Conservation (phyloP, 305 asterid genomes). For the Solanum hybrid region DNA sequence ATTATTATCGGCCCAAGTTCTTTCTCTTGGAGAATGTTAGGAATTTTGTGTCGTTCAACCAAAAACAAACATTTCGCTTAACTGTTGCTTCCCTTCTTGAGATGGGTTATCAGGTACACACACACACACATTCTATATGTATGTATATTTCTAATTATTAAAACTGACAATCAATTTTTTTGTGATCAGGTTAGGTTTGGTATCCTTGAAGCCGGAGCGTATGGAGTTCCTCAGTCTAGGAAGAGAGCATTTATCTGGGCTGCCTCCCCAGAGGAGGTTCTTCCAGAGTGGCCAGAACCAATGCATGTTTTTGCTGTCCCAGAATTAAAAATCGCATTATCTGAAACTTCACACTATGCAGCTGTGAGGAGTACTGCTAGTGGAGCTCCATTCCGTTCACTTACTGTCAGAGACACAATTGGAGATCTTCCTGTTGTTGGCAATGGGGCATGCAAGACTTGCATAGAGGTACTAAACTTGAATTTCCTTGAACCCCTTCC, state of each 20-base stretch:
- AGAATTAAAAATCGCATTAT: slow-evolving; percentile 57
- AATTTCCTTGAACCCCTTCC: not conserved
- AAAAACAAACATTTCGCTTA: slow-evolving; percentile 46
- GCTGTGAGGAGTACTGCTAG: slow-evolving; percentile 78
- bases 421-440: slow-evolving; percentile 85
- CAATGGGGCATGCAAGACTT: slow-evolving; percentile 66
- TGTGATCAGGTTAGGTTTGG: slow-evolving; percentile 65
- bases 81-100: slow-evolving; percentile 45
- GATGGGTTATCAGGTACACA: slow-evolving; percentile 43
- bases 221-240: slow-evolving; percentile 93
- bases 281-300: slow-evolving; percentile 99
- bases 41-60: slow-evolving; percentile 42
- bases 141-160: not conserved
- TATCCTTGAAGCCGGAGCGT: slow-evolving; percentile 96
- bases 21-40: slow-evolving; percentile 48
- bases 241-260: slow-evolving; percentile 99
- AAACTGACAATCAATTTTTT: not conserved
- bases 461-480: slow-evolving; percentile 26
- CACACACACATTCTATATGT: not conserved
- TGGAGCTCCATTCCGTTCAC: slow-evolving; percentile 91
- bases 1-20: slow-evolving; percentile 36
- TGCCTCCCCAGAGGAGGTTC: slow-evolving; percentile 81
- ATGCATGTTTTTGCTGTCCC: slow-evolving; percentile 93
- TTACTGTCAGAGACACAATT: slow-evolving; percentile 92
- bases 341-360: slow-evolving; percentile 48